Evolutionary conservation across 208 protist genomes (phyloP).

Genomic region (Wallacemonas sp.): DNA sequence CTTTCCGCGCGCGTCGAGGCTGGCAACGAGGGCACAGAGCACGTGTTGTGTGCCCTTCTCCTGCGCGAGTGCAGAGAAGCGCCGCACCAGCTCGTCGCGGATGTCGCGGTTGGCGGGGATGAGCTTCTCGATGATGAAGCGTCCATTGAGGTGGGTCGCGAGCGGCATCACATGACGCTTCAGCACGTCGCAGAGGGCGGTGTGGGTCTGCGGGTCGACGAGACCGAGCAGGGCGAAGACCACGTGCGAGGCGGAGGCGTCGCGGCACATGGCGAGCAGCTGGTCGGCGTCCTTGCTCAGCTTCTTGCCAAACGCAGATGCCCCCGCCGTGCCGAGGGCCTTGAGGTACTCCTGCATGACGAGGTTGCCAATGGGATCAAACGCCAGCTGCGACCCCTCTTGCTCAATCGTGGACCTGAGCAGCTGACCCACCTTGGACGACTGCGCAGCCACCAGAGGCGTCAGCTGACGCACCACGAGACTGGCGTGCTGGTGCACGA

Average conservation of each 20-base stretch:
- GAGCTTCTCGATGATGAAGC: constrained; percentile 85
- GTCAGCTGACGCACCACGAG: constrained; percentile 78
- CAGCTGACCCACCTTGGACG: constrained; percentile 62
- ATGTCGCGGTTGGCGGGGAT: constrained; percentile 77
- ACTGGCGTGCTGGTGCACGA: constrained; percentile 64
- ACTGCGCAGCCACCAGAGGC: constrained; percentile 55
- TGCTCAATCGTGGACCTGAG: constrained; percentile 61
- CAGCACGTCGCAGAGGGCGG: constrained; percentile 65
- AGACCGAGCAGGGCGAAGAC: constrained; percentile 71
- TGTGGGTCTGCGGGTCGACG: constrained; percentile 69
- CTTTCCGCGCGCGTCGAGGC: constrained; percentile 69
- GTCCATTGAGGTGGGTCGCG: constrained; percentile 80
- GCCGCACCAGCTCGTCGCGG: constrained; percentile 65
- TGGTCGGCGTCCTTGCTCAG: constrained; percentile 55
- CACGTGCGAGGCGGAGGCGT: constrained; percentile 78
- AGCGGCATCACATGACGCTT: constrained; percentile 55
- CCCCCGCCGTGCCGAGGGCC: constrained; percentile 39
- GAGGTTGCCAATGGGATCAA: constrained; percentile 81
- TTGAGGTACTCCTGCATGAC: constrained; percentile 77
- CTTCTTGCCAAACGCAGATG: constrained; percentile 58
- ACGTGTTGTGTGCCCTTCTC: constrained; percentile 86
- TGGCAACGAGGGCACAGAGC: constrained; percentile 62
- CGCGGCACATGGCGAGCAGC: constrained; percentile 64
- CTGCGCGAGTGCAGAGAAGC: constrained; percentile 63
- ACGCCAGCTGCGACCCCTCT: constrained; percentile 49